Conservation (phyloP, 2,329 filamentous ascomycete genomes). For the Fusarium anguioides region DNA sequence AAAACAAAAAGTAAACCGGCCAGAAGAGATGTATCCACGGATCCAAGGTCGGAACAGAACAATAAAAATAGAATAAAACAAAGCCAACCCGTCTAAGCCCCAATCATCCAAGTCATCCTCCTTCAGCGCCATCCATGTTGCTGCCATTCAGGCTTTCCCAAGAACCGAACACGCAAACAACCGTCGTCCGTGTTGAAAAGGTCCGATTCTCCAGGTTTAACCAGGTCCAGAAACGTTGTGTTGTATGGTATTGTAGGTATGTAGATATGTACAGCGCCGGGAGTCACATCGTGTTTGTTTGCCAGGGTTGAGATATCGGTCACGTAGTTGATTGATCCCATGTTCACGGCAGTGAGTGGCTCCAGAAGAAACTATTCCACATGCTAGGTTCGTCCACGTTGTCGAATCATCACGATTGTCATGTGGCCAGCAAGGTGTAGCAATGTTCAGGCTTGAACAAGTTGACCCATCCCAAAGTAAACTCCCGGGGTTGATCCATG, state of each 20-base stretch:
- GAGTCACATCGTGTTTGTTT: neutral
- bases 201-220: neutral
- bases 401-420: constrained; percentile 23
- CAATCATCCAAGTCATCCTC: neutral
- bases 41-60: neutral
- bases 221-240: neutral
- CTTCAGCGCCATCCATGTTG: neutral
- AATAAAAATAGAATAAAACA: neutral
- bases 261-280: too few species aligned
- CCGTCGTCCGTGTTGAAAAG: neutral
- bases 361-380: neutral
- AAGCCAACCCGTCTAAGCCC: neutral
- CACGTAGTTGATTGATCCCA: neutral
- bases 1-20: neutral
- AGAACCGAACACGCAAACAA: neutral
- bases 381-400: neutral
- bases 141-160: neutral
- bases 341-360: neutral
- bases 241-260: neutral
- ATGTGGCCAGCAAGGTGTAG: constrained; percentile 23
- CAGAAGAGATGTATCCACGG: constrained; percentile 9
- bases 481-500: neutral
- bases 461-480: constrained; percentile 9
- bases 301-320: neutral
- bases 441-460: constrained; percentile 15